A percentile compares a stretch with the other conserved stretches of the same genome.
Conservation (phyloP, 2,329 filamentous ascomycete genomes). For the Penicillium sp. region DNA sequence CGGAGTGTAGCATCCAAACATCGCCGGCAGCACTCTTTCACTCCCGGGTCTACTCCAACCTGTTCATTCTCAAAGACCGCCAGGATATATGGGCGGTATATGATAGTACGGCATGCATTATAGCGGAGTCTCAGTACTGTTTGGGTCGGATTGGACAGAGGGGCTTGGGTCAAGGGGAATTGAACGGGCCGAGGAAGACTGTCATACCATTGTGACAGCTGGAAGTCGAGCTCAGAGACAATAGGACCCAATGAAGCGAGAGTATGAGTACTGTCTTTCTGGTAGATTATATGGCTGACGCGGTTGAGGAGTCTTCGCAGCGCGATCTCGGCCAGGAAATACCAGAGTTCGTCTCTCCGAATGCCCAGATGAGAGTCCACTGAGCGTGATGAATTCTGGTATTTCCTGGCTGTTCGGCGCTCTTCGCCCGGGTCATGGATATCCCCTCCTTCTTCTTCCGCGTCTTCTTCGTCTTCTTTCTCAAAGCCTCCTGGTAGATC, state of each 20-base stretch:
- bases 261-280: conserved; percentile 68
- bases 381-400: background rate
- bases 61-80: conserved; percentile 77
- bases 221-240: conserved; percentile 76
- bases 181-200: conserved; percentile 71
- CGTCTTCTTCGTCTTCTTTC: conserved; percentile 55
- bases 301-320: conserved; percentile 73
- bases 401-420: background rate
- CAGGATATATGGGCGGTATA: conserved; percentile 79
- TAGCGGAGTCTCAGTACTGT: conserved; percentile 76
- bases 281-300: conserved; percentile 77
- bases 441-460: conserved; percentile 13
- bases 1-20: conserved; percentile 77
- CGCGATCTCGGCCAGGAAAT: conserved; percentile 80
- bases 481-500: conserved; percentile 76
- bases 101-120: conserved; percentile 82
- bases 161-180: conserved; percentile 69
- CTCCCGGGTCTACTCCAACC: conserved; percentile 66
- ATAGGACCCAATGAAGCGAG: conserved; percentile 73
- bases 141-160: conserved; percentile 71
- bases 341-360: conserved; percentile 75
- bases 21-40: conserved; percentile 75
- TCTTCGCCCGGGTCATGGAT: conserved; percentile 7
- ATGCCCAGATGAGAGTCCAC: background rate
- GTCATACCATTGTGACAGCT: conserved; percentile 82